Base-by-base conservation (phyloP, 306 rosid species). In the Abrus pulchellus region DNA sequence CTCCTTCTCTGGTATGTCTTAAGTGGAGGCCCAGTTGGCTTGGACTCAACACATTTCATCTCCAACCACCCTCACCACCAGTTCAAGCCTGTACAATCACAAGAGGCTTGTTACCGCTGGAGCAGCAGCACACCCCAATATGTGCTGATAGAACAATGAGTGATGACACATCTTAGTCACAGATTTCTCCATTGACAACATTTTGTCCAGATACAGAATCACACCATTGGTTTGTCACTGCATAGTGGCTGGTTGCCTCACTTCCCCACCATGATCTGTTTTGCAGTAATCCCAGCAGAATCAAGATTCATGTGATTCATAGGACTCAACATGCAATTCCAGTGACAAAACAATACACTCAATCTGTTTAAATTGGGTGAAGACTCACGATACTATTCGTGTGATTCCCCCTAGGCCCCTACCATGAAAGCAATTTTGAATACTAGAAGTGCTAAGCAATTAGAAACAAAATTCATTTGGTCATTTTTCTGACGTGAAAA, bases 381-480 rank as follows among this genome's bases (percentile, higher is more conserved):
- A 57, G 6, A 57, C 72, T 9, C 68, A 62, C 4, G 45, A n/a
- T 33, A 32, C 61, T 7, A 34, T 50, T 54, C 36, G 54, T n/a
- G 8, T 2, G 1, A 44, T 73, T 73, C 52, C 43, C 14, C 41
- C 44, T 28, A 40, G 38, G 57, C 43, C 14, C 41, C 44, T 28
- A 40, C 52, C 68, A 74, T 9, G 27, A 57, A 49, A 48, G 64
- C 43, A 82, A 27, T 60, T 69, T 41, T 13, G 49, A 74, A 66
- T 11, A 45, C 54, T 7, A 45, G 45, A 75, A 30, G 59, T 29
- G 33, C 47, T 28, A 59, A 48, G 67, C 20, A 71, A 48, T 48
- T 36, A 52, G 32, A 67, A 73, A 38, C n/a, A 75, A 70, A 72
- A 63, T 60, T 60, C 9, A 43, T 33, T 29, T 36, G 6, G 59